Conservation (phyloP, 164 flowering plant species). For the Malania oleifera region DNA sequence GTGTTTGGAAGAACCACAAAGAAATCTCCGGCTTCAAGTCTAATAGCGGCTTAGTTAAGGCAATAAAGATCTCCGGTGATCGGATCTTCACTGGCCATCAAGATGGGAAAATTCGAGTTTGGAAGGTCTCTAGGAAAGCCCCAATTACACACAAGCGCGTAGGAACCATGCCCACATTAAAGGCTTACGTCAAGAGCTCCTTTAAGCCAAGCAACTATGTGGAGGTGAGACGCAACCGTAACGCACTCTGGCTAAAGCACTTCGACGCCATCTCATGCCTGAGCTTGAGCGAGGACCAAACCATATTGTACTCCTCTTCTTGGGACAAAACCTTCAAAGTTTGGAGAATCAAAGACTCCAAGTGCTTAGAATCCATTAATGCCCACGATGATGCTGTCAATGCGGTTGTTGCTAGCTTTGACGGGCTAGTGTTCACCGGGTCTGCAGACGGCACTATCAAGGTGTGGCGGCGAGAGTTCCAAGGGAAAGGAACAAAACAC, state of each 20-base stretch:
- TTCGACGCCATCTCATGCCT: conserved; percentile 49
- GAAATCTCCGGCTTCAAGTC: conserved; percentile 58
- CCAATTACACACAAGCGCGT: conserved; percentile 29
- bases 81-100: conserved; percentile 59
- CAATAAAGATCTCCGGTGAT: conserved; percentile 38
- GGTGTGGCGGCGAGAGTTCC: conserved; percentile 49
- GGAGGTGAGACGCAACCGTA: conserved; percentile 21
- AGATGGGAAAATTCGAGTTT: conserved; percentile 58
- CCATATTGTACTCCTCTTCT: conserved; percentile 44
- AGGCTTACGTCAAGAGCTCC: conserved; percentile 30
- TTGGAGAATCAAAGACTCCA: conserved; percentile 40
- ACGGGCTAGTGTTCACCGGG: conserved; percentile 51
- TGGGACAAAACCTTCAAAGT: conserved; percentile 61
- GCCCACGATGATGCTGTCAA: conserved; percentile 60
- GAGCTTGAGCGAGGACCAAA: conserved; percentile 39
- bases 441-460: conserved; percentile 57
- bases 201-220: conserved; percentile 38
- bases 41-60: conserved; percentile 53
- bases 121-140: conserved; percentile 41
- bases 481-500: conserved; percentile 56
- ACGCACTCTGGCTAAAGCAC: conserved; percentile 35
- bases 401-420: conserved; percentile 35
- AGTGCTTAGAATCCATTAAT: conserved; percentile 41
- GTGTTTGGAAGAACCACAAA: conserved; percentile 53
- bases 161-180: conserved; percentile 42